Evolutionary conservation across 495 filamentous ascomycete species (phyloP), one percentile per base, ranked within the genome.

Genomic region (Xylaria palmicola): DNA sequence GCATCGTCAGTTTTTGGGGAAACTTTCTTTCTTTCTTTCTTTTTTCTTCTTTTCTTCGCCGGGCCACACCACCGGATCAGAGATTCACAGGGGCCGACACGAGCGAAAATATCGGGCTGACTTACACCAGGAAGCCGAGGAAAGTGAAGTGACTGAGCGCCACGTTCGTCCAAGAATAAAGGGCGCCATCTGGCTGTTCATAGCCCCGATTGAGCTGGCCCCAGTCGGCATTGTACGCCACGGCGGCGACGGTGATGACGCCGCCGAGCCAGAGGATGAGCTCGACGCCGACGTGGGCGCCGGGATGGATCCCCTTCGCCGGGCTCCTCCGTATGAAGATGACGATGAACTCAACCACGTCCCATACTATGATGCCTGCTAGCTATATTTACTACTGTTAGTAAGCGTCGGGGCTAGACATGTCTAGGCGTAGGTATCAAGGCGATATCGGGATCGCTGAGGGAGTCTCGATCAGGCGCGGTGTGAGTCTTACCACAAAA

Each of bases 271-370:
- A 56, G 4, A 62, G n/a, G 4, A 62, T n/a, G 3, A 62, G 49
- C 32, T 62, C 59, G 5, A 56, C 41, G 43, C 41, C 59, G 20
- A 62, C 59, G 22, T 62, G 59, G 12, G 20, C 59, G 10, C 47
- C 50, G 10, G 51, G 50, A 10, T 49, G 59, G 32, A 62, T 3
- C 36, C 59, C 59, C 15, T 45, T 41, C 3, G 22, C 20, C 3
- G 24, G 8, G 43, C 32, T 56, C 6, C 43, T 17, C 22, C 51
- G 40, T 12, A 45, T 6, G n/a, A 30, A 13, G 7, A 62, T 56
- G 37, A 55, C 51, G 10, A 50, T 13, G 19, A 56, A 56, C 9
- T 62, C 59, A 2, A 52, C n/a, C 41, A 50, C 15, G 22, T 62
- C 59, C 59, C 59, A 62, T 20, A 56, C 3, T 24, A 48, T 17